These are phyloP conservation scores for Shiraia bambusicola DNA, from an alignment of 2,329 filamentous ascomycete species.

Conservation along the genomic window DNA sequence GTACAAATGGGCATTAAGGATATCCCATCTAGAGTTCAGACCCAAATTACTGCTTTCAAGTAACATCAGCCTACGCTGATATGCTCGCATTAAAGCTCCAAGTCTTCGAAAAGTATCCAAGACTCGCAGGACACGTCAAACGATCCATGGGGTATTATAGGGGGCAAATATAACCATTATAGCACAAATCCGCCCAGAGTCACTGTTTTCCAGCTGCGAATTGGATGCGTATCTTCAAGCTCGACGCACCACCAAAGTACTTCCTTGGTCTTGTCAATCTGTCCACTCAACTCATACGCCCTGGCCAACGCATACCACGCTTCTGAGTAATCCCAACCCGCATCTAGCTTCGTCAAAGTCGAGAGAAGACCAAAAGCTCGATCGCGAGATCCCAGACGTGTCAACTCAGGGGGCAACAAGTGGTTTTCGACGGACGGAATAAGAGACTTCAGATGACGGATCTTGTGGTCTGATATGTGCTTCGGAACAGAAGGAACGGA, in stretches of 20 bases:
- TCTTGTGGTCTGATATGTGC: slow-evolving; percentile 9
- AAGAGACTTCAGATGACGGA: slow-evolving; percentile 56
- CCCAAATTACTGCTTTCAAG: too few species aligned
- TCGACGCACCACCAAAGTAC: slow-evolving; percentile 98
- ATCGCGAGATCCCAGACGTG: slow-evolving; percentile 86
- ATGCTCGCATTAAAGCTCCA: too few species aligned
- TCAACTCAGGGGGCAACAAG: slow-evolving; percentile 66
- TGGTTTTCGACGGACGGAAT: slow-evolving; percentile 38
- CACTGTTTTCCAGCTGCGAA: slow-evolving; percentile 76
- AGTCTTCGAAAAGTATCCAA: too few species aligned
- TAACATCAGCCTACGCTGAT: too few species aligned
- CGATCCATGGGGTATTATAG: too few species aligned
- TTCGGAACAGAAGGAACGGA: slow-evolving; percentile 10
- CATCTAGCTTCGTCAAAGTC: slow-evolving; percentile 78
- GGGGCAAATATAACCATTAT: slow-evolving; percentile 10
- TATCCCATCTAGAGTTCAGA: too few species aligned
- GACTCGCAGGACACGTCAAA: too few species aligned
- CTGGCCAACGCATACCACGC: slow-evolving; percentile 89
- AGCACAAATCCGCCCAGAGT: slow-evolving; percentile 43
- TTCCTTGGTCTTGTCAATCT: slow-evolving; percentile 84
- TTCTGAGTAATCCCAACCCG: slow-evolving; percentile 87
- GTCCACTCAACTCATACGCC: slow-evolving; percentile 83
- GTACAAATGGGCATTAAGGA: too few species aligned
- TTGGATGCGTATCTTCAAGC: slow-evolving; percentile 79
- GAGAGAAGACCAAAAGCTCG: slow-evolving; percentile 83